Percentiles rank a stretch among this genome's conserved stretches.
Evolutionary conservation across 805 yeast genomes (phyloP).

Genomic region (Wickerhamiella brachini): DNA sequence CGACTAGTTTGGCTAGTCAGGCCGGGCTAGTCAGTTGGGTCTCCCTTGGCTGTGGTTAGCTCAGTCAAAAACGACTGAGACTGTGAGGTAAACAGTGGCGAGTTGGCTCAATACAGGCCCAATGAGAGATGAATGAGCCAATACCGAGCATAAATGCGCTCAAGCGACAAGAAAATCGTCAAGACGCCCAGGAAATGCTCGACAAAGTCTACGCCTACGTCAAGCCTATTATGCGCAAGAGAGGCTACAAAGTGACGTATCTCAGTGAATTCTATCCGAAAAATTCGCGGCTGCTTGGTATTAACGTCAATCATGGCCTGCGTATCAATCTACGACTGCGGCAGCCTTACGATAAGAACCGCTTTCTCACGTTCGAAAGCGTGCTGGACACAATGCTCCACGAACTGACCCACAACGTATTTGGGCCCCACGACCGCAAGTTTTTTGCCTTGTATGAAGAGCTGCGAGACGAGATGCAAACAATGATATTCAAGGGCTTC

Average conservation of each 20-base stretch:
- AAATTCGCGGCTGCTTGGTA: conserved; percentile 49
- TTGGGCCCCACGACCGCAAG: conserved; percentile 65
- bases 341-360: conserved; percentile 34
- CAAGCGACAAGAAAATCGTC: conserved; percentile 33
- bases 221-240: conserved; percentile 63
- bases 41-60: too few species aligned
- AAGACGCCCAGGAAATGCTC: conserved; percentile 43
- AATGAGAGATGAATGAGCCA: conserved; percentile 7
- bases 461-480: conserved; percentile 36
- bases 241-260: conserved; percentile 49
- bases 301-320: conserved; percentile 67
- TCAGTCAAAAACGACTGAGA: too few species aligned
- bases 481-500: conserved; percentile 28
- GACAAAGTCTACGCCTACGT: conserved; percentile 55
- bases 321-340: conserved; percentile 63
- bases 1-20: too few species aligned
- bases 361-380: conserved; percentile 47
- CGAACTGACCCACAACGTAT: conserved; percentile 67
- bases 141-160: conserved; percentile 27
- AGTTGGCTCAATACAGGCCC: too few species aligned
- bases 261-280: conserved; percentile 76
- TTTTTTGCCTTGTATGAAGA: conserved; percentile 58
- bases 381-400: conserved; percentile 76
- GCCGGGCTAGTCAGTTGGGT: too few species aligned
- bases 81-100: too few species aligned